Evolutionary conservation across 139 green algal genomes (phyloP), one percentile per base, ranked within the genome.

Genomic region (Ettlia oleoabundans): DNA sequence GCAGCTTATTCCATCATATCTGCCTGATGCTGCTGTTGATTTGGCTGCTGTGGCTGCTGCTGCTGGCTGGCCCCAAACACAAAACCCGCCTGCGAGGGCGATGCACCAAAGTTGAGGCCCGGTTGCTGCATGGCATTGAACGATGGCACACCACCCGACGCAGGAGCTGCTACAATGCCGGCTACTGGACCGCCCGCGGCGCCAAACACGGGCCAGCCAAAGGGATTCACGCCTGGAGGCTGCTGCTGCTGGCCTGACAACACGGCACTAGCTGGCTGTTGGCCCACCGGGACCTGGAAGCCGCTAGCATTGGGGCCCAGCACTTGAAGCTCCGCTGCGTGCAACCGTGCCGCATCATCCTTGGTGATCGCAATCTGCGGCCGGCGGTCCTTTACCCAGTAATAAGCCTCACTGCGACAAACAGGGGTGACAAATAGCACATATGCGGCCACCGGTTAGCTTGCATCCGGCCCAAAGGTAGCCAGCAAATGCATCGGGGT

Each of bases 331-430:
- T 95, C 92, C 10, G 87, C 78, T 30, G 90, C 85, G 77, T 90
- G 83, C 78, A 95, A 70, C 65, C 92, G 88, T 40, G 85, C 83
- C 28, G 84, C 83, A 32, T 95, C 92, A 24, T 82, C 90, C 92
- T 66, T n/a, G 1, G 43, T 63, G 18, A 87, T 67, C 2, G 72
- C 62, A 18, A 78, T 51, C 47, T 65, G 55, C 4, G 58, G 81
- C 47, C 91, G 87, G 61, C 90, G 88, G 67, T 97, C 92, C 80
- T 92, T 94, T 24, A 98, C 92, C 90, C 93, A 96, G 69, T 91
- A 89, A 75, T 93, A 97, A 55, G 86, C 91, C 74, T 98, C 92
- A 30, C 85, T 80, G 73, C 73, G 61, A 21, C 18, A 9, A 22
- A 58, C 10, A 58, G 47, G 47, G 47, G n/a, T n/a, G n/a, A n/a